Base-by-base conservation (phyloP, 495 filamentous ascomycete genomes). In the Aspergillus baeticus region DNA sequence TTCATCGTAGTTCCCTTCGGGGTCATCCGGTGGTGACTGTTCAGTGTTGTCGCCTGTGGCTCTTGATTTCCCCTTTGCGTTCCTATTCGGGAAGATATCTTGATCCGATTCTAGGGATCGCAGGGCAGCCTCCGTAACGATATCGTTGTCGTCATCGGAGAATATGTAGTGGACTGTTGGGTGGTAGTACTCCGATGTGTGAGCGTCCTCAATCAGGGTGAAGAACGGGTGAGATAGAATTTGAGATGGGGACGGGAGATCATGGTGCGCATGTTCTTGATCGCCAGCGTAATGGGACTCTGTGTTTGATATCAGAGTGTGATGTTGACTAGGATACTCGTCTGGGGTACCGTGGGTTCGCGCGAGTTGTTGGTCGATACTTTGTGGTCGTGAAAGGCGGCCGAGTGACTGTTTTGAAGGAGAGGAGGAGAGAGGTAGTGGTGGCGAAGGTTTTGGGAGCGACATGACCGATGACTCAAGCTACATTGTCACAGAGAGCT, bases 141-240 rank as follows among this genome's bases (percentile, higher is more conserved):
- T 74, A 10, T 89, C 86, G 5, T 67, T 69, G 64, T 82, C 79
- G 70, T 96, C 91, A 64, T 92, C 88, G 59, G 80, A 81, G 74
- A 96, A 98, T 57, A 96, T 82, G 74, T 98, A 98, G 77, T 93
- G 91, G 2, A 96, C 85, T 37, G 80, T 84, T 18, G 86, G 84
- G 58, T 95, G 92, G 70, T 93, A 80, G 71, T 90, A 74, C 45
- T 72, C 74, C 21, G 67, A 66, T 21, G 69, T 72, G 58, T 72
- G 69, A 47, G 68, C 63, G 63, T 75, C 77, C 64, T 79, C 74
- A 62, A 81, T 74, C 53, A 82, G 67, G 52, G 73, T 80, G 77
- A 81, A 80, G 75, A 83, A 79, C 34, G 78, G 77, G 47, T 74
- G 69, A 60, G 78, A 76, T 33, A 62, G 63, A 22, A 50, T 50